Evolutionary conservation across 805 yeast species (phyloP), one percentile per base, ranked within the genome.

Genomic region (Yueomyces sinensis): DNA sequence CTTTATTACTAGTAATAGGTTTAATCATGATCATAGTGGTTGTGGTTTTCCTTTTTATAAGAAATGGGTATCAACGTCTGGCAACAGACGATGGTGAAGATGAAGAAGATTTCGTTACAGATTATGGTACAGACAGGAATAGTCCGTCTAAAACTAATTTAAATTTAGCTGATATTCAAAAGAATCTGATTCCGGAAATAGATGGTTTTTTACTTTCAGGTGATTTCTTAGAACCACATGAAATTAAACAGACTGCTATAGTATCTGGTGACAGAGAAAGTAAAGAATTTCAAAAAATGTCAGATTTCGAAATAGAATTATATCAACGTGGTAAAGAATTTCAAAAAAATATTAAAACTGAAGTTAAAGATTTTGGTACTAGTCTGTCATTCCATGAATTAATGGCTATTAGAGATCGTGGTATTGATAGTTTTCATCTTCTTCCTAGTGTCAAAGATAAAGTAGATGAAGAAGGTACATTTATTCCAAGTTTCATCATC

Each of bases 381-480:
- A 54, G 40, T 36, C 40, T 52, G 28, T 46, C 44, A 17, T 42
- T 41, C 11, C 38, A 42, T 17, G 55, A 54, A 34, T 36, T 40
- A 19, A 49, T 49, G 30, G 42, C 47, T 32, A 48, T 57, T 18
- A 52, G 48, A 31, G 61, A 55, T 33, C 43, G 62, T 20, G 62
- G 62, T 4, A 50, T 57, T 16, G 59, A 56, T 39, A 48, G 57
- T 17, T 57, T 50, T 36, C 51, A 39, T 34, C 47, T 57, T 25
- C 37, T 55, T 24, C 58, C 61, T 4, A 52, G 56, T 27, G 52
- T 55, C 3, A 56, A 57, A 35, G 61, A 56, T 33, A 52, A 54
- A 34, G 50, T 54, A 9, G 55, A 51, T 34, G 42, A 43, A 22
- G 38, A 39, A 17, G 59, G 61, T 3, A 47, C 48, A 32, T 57